phyloP scores from a whole-genome alignment of 768 basidiomycete species.

The Hygrophorus pudorinus region DNA sequence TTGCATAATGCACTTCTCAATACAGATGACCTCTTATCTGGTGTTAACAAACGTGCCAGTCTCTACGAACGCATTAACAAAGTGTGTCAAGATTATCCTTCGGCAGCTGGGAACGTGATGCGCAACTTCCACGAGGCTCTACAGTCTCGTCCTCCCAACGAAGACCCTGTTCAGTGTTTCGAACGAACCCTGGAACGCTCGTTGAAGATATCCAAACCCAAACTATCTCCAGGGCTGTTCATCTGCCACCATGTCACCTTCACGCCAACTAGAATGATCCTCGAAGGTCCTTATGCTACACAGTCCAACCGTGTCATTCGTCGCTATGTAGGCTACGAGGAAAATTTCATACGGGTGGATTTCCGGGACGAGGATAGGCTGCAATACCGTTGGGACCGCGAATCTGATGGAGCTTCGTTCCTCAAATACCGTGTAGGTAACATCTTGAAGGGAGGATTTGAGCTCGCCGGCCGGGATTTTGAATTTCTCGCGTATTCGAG shows the following conservation, averaged over 20 bases:
- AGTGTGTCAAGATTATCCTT: conserved; percentile 23
- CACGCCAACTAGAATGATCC: conserved; percentile 61
- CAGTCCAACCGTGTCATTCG: conserved; percentile 81
- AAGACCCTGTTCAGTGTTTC: conserved; percentile 38
- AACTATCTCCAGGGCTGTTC: conserved; percentile 32
- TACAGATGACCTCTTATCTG: conserved; percentile 39
- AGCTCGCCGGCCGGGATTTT: conserved; percentile 60
- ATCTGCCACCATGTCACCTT: conserved; percentile 69
- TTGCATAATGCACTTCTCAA: conserved; percentile 54
- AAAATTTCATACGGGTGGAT: conserved; percentile 73
- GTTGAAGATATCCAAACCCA: conserved; percentile 14
- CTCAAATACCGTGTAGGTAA: conserved; percentile 49
- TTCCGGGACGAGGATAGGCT: conserved; percentile 78
- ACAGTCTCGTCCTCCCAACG: conserved; percentile 26
- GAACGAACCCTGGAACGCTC: conserved; percentile 20
- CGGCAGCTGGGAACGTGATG: conserved; percentile 27
- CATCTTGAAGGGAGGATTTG: conserved; percentile 53
- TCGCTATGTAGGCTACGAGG: conserved; percentile 44
- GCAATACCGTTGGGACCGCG: conserved; percentile 62
- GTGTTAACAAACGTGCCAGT: background rate
- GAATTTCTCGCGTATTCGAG: conserved; percentile 78
- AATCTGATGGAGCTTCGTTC: conserved; percentile 48
- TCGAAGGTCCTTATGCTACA: conserved; percentile 68
- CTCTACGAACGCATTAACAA: conserved; percentile 34
- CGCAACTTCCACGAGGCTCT: conserved; percentile 44